Conservation (phyloP, 148 eudicot species). For the Tetragonia tetragonoides region DNA sequence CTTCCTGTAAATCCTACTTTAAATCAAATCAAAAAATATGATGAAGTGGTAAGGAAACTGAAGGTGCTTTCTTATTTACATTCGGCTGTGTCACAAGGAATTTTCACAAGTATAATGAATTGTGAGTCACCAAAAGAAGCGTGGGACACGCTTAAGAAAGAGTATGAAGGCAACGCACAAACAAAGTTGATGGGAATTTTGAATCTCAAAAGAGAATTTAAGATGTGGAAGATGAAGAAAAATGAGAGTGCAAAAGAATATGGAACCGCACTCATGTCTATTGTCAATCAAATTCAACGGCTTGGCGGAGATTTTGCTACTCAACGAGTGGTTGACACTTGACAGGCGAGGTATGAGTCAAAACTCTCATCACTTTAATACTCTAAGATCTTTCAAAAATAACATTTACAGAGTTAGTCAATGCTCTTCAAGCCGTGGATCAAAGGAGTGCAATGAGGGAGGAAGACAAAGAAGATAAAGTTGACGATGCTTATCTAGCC, state of each 20-base stretch:
- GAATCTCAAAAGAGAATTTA: not conserved
- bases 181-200: too few relatives aligned
- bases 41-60: too few relatives aligned
- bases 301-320: not conserved
- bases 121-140: too few relatives aligned
- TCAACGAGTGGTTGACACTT: not conserved
- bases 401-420: not conserved
- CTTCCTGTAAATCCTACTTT: too few relatives aligned
- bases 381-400: not conserved
- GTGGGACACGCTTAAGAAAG: not conserved
- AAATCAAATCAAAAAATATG: too few relatives aligned
- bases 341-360: not conserved
- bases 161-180: too few relatives aligned
- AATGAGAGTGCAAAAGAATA: not conserved
- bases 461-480: not conserved
- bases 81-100: too few relatives aligned
- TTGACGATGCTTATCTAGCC: too few relatives aligned
- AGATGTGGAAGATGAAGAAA: not conserved
- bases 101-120: too few relatives aligned
- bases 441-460: conserved; percentile 4
- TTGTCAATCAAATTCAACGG: not conserved
- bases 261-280: not conserved
- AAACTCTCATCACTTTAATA: not conserved
- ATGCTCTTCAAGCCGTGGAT: not conserved
- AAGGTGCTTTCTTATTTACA: too few relatives aligned